Conservation (phyloP, 768 basidiomycete genomes). For the Suillus lakei region DNA sequence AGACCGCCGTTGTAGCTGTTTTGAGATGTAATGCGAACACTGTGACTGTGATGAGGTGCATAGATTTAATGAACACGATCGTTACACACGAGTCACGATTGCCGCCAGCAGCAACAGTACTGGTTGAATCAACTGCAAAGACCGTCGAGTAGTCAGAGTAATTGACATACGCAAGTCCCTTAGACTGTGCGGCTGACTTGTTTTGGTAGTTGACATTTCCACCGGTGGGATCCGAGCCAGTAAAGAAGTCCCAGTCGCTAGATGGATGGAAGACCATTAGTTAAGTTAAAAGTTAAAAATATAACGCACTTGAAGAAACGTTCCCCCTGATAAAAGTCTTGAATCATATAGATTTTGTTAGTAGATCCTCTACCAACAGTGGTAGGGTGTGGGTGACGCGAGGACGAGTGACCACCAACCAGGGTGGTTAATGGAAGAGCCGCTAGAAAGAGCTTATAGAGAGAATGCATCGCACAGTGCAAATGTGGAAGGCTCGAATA, state of each 20-base stretch:
- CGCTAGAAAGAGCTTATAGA: constrained; percentile 35
- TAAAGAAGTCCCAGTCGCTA: constrained; percentile 74
- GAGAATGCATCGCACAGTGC: constrained; percentile 32
- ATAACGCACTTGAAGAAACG: constrained; percentile 61
- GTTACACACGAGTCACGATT: constrained; percentile 55
- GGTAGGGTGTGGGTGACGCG: constrained; percentile 33
- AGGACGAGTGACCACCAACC: constrained; percentile 35
- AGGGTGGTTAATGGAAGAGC: constrained; percentile 39
- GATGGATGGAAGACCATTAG: constrained; percentile 8
- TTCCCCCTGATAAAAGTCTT: constrained; percentile 51
- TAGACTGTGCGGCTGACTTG: constrained; percentile 48
- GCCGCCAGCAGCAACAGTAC: constrained; percentile 50
- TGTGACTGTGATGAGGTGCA: constrained; percentile 25
- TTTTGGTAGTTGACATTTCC: constrained; percentile 70
- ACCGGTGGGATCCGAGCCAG: constrained; percentile 65
- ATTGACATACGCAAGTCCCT: constrained; percentile 66
- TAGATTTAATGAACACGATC: not conserved
- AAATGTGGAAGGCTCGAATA: not conserved
- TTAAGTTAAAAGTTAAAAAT: not conserved
- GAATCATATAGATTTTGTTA: constrained; percentile 38
- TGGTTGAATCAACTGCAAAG: constrained; percentile 65
- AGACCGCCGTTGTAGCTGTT: constrained; percentile 66
- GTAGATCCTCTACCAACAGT: constrained; percentile 20
- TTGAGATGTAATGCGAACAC: constrained; percentile 70
- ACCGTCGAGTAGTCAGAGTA: constrained; percentile 56